phyloP scores from a whole-genome alignment of 257 asterid genomes.

The Gentiana straminea region DNA sequence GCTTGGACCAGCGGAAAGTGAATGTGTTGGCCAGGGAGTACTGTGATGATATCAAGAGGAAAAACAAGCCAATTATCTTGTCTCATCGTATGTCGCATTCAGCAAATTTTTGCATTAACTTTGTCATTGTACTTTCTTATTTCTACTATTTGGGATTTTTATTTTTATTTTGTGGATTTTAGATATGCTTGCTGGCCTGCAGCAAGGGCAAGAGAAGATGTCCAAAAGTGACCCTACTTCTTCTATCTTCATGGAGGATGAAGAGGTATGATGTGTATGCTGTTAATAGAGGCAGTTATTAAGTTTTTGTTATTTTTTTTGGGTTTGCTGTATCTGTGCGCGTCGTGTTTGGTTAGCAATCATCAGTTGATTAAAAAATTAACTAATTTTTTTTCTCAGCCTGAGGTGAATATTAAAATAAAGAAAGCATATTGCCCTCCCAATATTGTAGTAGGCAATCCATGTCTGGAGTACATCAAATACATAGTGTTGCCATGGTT shows the following conservation, averaged over 20 bases:
- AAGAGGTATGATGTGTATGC: constrained; percentile 44
- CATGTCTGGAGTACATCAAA: no score
- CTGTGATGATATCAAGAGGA: constrained; percentile 72
- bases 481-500: no score
- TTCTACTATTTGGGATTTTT: background rate
- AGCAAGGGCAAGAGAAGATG: constrained; percentile 87
- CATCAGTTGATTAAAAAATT: no score
- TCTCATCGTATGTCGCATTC: constrained; percentile 51
- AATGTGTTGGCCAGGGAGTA: constrained; percentile 92
- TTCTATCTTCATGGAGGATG: constrained; percentile 83
- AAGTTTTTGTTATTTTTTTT: no score
- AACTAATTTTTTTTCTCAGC: no score
- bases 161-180: constrained; percentile 10
- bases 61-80: constrained; percentile 79
- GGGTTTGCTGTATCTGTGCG: no score
- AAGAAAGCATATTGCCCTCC: no score
- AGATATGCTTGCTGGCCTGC: constrained; percentile 89
- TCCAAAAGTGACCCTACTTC: constrained; percentile 78
- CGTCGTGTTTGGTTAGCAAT: no score
- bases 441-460: no score
- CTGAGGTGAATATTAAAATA: no score
- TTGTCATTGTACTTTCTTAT: background rate
- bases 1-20: constrained; percentile 86
- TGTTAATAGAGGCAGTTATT: no score
- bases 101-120: constrained; percentile 4